Evolutionary conservation across 257 asterid genomes (phyloP), one percentile per base, ranked within the genome.

Genomic region (Primulina tabacum): DNA sequence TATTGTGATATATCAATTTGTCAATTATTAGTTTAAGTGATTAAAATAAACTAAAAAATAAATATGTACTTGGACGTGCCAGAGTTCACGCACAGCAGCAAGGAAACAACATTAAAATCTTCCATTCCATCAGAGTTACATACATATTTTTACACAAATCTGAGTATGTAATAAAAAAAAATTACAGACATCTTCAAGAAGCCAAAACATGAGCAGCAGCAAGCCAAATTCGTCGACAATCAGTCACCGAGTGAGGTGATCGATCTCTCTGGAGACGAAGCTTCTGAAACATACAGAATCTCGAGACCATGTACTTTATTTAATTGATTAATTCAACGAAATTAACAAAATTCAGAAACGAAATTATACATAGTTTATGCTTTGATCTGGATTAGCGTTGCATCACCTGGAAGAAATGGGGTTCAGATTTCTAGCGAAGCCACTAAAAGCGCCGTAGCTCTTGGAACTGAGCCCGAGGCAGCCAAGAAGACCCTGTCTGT

Each of bases 381-480:
- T 58, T 21, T 59, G 55, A 18, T 38, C 64, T 64, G 18, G 34
- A 32, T 32, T 4, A 32, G 4, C 17, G 57, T 50, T 50, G 57
- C 21, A 50, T 86, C 83, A 89, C 87, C 91, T 84, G 56, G 97
- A 89, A 28, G 95, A 91, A 69, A 89, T 91, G 35, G 97, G 97
- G 77, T 88, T 94, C 70, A 92, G 82, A 62, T 86, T 89, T 76
- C 84, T 84, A 26, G 97, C 89, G 11, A 91, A 86, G 1, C 97
- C 99, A 61, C 78, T 85, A 88, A 89, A 88, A 34, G 95, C 92
- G 28, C 97, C 96, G 64, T 94, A 94, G 40, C 96, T 86, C 79
- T 91, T 94, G 7, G 99, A 91, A 61, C 93, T 89, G 76, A 94
- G 92, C 1, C 97, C 99, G 59, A 94, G 78, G 82, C 97, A 94